Conservation (phyloP, 805 yeast species). For the Limtongia smithiae region DNA sequence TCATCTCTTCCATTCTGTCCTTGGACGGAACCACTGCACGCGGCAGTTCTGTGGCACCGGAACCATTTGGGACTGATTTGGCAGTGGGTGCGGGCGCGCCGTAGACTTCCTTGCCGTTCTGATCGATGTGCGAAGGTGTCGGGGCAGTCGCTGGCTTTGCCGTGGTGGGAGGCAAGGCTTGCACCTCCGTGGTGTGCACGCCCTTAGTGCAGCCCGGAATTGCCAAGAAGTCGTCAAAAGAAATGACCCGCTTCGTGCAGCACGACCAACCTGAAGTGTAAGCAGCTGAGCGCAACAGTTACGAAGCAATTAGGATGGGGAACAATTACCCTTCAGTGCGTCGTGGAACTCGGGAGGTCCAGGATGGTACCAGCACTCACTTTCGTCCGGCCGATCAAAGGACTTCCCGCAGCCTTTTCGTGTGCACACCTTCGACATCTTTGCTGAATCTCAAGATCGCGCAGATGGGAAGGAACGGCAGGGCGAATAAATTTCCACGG, state of each 20-base stretch:
- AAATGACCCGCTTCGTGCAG: constrained; percentile 30
- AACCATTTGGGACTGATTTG: neutral
- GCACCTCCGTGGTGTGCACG: constrained; percentile 29
- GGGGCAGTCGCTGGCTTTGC: constrained; percentile 1
- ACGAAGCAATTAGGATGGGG: neutral
- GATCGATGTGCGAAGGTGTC: constrained; percentile 18
- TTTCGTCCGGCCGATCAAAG: constrained; percentile 21
- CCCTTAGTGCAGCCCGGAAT: constrained; percentile 31
- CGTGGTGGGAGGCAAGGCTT: constrained; percentile 9
- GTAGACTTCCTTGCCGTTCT: constrained; percentile 25
- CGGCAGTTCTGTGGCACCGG: neutral
- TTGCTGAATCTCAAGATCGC: too few species aligned
- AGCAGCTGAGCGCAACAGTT: neutral
- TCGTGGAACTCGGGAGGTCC: constrained; percentile 33
- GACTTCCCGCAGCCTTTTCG: constrained; percentile 23
- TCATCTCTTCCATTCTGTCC: constrained; percentile 11
- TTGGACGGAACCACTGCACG: constrained; percentile 16
- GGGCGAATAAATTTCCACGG: too few species aligned
- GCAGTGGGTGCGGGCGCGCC: constrained; percentile 11
- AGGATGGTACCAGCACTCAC: constrained; percentile 30
- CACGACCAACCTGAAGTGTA: constrained; percentile 30
- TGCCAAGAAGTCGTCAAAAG: constrained; percentile 31
- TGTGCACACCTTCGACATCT: constrained; percentile 25
- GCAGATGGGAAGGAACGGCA: too few species aligned
- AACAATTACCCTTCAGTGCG: constrained; percentile 28